Evolutionary conservation across 164 flowering plant genomes (phyloP), one percentile per base, ranked within the genome.

Genomic region (Umbellularia californica): DNA sequence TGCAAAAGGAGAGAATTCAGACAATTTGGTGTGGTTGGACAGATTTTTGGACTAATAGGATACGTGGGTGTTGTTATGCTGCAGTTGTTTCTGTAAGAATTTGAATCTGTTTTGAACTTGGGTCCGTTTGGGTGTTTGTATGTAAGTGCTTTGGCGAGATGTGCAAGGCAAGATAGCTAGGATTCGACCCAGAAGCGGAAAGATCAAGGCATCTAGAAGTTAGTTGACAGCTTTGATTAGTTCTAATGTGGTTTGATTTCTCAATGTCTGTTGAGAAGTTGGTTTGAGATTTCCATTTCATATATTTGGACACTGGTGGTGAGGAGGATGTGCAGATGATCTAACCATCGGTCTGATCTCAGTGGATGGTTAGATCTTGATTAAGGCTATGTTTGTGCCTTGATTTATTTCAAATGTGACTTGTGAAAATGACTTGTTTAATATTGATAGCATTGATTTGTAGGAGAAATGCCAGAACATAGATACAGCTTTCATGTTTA

Each of bases 141-240:
- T 50, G 23, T 17, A 10, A 19, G 50, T 64, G 50, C 65, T 68
- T 55, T 25, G 71, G 52, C 50, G 72, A 68, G 52, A 30, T 30
- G 55, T 67, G 64, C 76, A 74, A 73, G 76, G 70, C 76, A 73
- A 73, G 76, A 19, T 66, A 50, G 69, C 69, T 50, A 22, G 5
- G 20, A 65, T 74, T 74, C 76, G 50, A 30, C 64, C 7, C 4
- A 7, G 70, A 74, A 66, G 64, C 66, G 76, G 65, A 68, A 50
- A 30, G 58, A 63, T 10, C 50, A 30, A 71, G 65, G 33, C 23
- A 58, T n/a, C 3, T 23, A 22, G 55, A 68, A 22, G 20, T 22
- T 50, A 74, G 5, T 70, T 50, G 20, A 25, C 72, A 51, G 41
- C 63, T 52, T 70, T 52, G 33, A 52, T 70, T 70, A 52, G 63